These are phyloP conservation scores for Rhizophagus sp. DNA, from an alignment of 192 early-diverging fungal genomes.

Conservation along the genomic window DNA sequence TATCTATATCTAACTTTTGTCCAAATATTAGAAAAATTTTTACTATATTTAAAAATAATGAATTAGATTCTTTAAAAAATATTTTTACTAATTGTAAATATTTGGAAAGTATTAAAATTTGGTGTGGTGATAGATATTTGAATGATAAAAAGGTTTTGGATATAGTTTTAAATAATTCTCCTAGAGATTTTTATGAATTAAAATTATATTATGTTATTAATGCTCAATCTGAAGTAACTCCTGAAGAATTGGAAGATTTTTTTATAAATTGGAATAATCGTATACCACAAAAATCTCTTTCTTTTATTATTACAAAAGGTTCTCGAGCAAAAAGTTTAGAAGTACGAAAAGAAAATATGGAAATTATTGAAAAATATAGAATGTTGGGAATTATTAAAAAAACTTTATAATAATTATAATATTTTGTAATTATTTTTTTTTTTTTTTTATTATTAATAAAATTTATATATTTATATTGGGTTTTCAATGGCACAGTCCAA, in stretches of 20 bases:
- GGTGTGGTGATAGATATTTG: neutral
- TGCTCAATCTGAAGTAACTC: neutral
- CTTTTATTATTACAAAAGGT: too few relatives aligned
- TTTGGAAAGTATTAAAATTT: neutral
- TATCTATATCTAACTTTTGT: neutral
- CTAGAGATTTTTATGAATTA: neutral
- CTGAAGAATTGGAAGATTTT: neutral
- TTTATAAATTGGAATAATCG: too few relatives aligned
- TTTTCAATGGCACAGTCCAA: too few relatives aligned
- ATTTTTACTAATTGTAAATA: neutral
- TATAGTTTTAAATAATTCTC: neutral
- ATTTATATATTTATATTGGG: too few relatives aligned
- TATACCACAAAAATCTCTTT: too few relatives aligned
- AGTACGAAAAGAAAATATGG: neutral
- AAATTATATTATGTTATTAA: neutral
- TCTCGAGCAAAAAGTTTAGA: too few relatives aligned
- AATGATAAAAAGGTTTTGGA: neutral
- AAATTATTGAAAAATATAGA: neutral
- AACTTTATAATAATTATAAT: too few relatives aligned
- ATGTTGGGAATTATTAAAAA: too few relatives aligned
- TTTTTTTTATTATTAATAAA: too few relatives aligned
- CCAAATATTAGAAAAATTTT: neutral
- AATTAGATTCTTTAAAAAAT: neutral
- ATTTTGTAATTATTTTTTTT: too few relatives aligned
- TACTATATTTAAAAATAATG: neutral